Evolutionary conservation across 805 yeast genomes (phyloP).

Genomic region (Candida stauntonica): DNA sequence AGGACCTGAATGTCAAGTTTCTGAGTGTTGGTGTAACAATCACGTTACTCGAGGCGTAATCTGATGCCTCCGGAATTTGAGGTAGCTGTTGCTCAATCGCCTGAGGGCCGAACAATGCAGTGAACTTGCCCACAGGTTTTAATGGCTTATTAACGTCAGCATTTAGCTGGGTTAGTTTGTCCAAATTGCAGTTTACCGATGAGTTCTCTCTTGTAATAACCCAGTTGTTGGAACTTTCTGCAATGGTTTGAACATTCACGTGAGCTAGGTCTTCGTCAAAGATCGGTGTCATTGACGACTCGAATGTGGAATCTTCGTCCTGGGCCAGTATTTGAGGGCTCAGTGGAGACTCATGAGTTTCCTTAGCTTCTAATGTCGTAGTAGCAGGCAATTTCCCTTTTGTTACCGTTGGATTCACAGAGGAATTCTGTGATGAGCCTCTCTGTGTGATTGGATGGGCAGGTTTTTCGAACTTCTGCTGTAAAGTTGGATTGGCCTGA

Average conservation of each 20-base stretch:
- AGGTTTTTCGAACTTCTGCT: conserved; percentile 1
- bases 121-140: conserved; percentile 1
- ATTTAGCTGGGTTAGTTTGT: conserved; percentile 10
- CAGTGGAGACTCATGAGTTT: background rate
- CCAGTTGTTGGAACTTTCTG: conserved; percentile 15
- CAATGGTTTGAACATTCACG: conserved; percentile 8
- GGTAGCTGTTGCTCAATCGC: background rate
- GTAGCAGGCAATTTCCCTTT: too few relatives aligned
- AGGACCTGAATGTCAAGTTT: conserved; percentile 12
- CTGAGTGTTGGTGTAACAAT: background rate
- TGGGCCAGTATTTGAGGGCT: too few relatives aligned
- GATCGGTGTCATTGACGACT: conserved; percentile 23
- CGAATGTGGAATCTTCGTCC: conserved; percentile 19
- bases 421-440: too few relatives aligned
- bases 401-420: too few relatives aligned
- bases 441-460: too few relatives aligned
- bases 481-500: conserved; percentile 1
- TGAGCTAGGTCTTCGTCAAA: conserved; percentile 20
- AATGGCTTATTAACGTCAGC: background rate
- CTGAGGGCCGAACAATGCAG: conserved; percentile 1
- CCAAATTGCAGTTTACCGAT: conserved; percentile 15
- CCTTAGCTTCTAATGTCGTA: background rate
- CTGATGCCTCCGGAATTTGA: background rate
- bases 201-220: conserved; percentile 21
- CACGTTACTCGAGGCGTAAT: too few relatives aligned